phyloP scores from a whole-genome alignment of 2,329 filamentous ascomycete species.

The Xylaria sp. region DNA sequence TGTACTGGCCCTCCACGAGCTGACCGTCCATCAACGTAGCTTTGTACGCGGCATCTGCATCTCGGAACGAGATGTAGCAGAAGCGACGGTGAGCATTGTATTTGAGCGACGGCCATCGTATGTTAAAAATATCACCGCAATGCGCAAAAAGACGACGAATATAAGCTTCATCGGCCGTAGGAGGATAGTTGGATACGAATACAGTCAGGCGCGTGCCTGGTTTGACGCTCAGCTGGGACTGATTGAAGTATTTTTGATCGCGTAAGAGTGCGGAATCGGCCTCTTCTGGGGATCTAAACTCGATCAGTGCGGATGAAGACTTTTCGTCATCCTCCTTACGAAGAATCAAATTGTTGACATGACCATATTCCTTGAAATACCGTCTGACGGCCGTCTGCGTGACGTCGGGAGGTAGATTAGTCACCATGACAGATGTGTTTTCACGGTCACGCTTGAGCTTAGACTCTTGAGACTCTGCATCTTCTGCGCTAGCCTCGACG shows the following conservation, averaged over 20 bases:
- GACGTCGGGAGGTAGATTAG: slow-evolving; percentile 76
- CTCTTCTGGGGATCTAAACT: slow-evolving; percentile 85
- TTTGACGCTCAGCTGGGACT: slow-evolving; percentile 77
- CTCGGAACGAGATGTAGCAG: slow-evolving; percentile 92
- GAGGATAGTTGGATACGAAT: slow-evolving; percentile 91
- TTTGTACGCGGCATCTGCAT: slow-evolving; percentile 72
- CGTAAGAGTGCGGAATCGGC: slow-evolving; percentile 83
- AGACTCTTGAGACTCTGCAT: slow-evolving; percentile 51
- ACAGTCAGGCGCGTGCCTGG: slow-evolving; percentile 83
- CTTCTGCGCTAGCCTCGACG: slow-evolving; percentile 50
- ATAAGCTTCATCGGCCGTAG: slow-evolving; percentile 76
- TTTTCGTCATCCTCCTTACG: slow-evolving; percentile 69
- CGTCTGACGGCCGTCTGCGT: slow-evolving; percentile 80
- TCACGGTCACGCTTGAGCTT: slow-evolving; percentile 84
- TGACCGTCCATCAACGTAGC: slow-evolving; percentile 80
- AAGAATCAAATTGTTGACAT: slow-evolving; percentile 80
- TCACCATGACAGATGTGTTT: slow-evolving; percentile 85
- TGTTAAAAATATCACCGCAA: slow-evolving; percentile 84
- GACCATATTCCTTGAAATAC: slow-evolving; percentile 92
- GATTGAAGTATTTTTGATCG: slow-evolving; percentile 82
- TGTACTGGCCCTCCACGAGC: slow-evolving; percentile 73
- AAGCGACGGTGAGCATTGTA: slow-evolving; percentile 90
- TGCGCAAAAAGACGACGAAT: slow-evolving; percentile 75
- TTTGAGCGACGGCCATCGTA: slow-evolving; percentile 92
- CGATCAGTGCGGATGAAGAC: slow-evolving; percentile 78